A percentile compares a stretch with the other conserved stretches of the same genome.
phyloP scores from a whole-genome alignment of 73 alveolate genomes.

The Durusdinium trenchii region DNA sequence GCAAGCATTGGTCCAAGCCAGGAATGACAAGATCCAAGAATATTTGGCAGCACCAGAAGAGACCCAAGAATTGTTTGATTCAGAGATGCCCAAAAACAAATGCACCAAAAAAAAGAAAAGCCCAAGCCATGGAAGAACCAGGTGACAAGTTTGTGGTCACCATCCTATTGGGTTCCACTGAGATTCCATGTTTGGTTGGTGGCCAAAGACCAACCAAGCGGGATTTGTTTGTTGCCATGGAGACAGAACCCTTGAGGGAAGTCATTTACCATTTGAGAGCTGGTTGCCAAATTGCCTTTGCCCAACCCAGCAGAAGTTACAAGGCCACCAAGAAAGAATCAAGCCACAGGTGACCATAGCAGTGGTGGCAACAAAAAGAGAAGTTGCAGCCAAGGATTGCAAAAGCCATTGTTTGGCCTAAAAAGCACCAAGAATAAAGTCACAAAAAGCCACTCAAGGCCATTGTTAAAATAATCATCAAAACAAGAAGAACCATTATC shows the following conservation, averaged over 20 bases:
- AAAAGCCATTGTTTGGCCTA: too few species aligned
- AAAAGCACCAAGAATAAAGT: too few species aligned
- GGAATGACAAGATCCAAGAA: neutral
- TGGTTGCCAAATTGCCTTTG: neutral
- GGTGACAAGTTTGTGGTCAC: neutral
- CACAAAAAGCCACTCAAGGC: too few species aligned
- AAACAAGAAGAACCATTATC: too few species aligned
- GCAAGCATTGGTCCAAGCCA: conserved; percentile 9
- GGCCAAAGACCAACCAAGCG: neutral
- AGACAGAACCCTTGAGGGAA: neutral
- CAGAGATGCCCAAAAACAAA: too few species aligned
- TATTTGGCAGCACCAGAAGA: neutral
- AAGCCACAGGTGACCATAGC: too few species aligned
- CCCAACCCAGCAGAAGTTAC: neutral
- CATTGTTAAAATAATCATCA: too few species aligned
- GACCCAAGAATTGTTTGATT: neutral
- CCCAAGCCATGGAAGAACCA: too few species aligned
- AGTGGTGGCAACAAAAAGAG: too few species aligned
- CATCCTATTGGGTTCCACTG: neutral
- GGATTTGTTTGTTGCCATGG: neutral
- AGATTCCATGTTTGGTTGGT: conserved; percentile 7
- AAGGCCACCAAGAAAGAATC: too few species aligned
- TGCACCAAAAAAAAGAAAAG: too few species aligned
- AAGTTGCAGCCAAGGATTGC: too few species aligned
- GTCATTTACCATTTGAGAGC: conserved; percentile 7